Conservation (phyloP, 495 filamentous ascomycete genomes). For the Aspergillus kassunensis region DNA sequence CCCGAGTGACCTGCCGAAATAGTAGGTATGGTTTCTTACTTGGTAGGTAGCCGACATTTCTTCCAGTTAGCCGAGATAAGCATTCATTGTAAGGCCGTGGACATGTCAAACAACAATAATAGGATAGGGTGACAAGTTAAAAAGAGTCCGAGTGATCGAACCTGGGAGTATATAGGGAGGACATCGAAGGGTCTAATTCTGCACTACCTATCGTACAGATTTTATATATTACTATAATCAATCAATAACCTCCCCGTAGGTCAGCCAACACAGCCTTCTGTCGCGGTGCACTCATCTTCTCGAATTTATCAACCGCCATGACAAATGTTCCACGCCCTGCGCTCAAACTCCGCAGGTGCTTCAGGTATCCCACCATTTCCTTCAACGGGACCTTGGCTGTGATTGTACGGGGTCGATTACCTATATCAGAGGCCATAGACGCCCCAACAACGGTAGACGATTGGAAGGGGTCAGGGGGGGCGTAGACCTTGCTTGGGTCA, state of each 20-base stretch:
- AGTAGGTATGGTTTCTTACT: too few species aligned
- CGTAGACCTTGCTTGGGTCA: constrained; percentile 70
- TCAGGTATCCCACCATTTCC: constrained; percentile 96
- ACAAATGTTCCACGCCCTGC: constrained; percentile 87
- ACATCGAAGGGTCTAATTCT: too few species aligned
- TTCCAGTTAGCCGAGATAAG: too few species aligned
- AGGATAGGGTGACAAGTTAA: too few species aligned
- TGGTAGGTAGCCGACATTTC: too few species aligned
- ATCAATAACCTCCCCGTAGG: constrained; percentile 37
- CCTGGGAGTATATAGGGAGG: too few species aligned
- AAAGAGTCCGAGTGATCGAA: too few species aligned
- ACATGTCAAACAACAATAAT: too few species aligned
- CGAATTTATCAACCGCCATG: constrained; percentile 87
- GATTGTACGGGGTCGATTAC: constrained; percentile 55
- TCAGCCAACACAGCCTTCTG: constrained; percentile 54
- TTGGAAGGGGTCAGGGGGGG: constrained; percentile 80
- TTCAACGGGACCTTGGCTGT: constrained; percentile 83
- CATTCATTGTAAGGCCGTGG: too few species aligned
- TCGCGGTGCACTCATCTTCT: constrained; percentile 68
- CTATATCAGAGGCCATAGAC: constrained; percentile 17
- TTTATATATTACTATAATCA: too few species aligned
- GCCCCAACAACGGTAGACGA: constrained; percentile 26
- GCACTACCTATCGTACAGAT: too few species aligned
- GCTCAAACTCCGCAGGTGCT: constrained; percentile 82
- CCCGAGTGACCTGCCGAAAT: too few species aligned